Evolutionary conservation across 805 yeast species (phyloP).

Genomic region (Candida piceae): DNA sequence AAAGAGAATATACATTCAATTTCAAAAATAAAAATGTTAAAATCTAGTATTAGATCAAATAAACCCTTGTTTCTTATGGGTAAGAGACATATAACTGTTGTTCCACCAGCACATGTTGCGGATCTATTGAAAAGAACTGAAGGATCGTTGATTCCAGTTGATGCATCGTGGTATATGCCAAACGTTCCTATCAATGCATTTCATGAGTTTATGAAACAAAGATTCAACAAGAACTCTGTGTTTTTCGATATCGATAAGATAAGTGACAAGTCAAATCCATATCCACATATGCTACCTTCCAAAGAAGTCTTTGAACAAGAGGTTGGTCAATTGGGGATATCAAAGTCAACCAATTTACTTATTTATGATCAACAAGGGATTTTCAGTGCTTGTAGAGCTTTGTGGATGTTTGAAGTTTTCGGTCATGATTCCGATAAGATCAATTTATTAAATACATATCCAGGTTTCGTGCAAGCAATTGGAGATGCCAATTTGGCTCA

Average conservation of each 20-base stretch:
- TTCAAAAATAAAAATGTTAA: neutral
- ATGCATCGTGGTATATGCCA: constrained; percentile 93
- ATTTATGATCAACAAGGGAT: constrained; percentile 83
- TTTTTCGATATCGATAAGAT: constrained; percentile 76
- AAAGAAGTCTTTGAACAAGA: constrained; percentile 47
- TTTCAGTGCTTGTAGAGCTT: constrained; percentile 86
- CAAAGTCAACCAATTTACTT: constrained; percentile 54
- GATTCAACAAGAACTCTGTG: constrained; percentile 58
- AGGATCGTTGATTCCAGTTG: constrained; percentile 49
- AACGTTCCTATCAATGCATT: constrained; percentile 55
- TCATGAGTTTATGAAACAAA: constrained; percentile 50
- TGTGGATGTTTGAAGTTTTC: constrained; percentile 81
- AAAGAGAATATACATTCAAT: too few species aligned
- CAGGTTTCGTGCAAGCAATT: constrained; percentile 23
- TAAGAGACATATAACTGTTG: constrained; percentile 1
- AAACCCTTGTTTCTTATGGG: neutral
- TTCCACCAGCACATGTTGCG: constrained; percentile 22
- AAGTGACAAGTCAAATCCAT: constrained; percentile 52
- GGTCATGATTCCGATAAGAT: constrained; percentile 60
- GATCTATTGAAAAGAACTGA: constrained; percentile 10
- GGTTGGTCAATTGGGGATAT: constrained; percentile 52
- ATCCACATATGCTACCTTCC: constrained; percentile 90
- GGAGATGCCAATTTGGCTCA: constrained; percentile 22
- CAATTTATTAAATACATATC: constrained; percentile 65
- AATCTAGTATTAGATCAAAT: neutral